Percentiles rank a stretch among this genome's conserved stretches.
Evolutionary conservation across 148 eudicot species (phyloP).

Genomic region (Rhododendron ferrugineum): DNA sequence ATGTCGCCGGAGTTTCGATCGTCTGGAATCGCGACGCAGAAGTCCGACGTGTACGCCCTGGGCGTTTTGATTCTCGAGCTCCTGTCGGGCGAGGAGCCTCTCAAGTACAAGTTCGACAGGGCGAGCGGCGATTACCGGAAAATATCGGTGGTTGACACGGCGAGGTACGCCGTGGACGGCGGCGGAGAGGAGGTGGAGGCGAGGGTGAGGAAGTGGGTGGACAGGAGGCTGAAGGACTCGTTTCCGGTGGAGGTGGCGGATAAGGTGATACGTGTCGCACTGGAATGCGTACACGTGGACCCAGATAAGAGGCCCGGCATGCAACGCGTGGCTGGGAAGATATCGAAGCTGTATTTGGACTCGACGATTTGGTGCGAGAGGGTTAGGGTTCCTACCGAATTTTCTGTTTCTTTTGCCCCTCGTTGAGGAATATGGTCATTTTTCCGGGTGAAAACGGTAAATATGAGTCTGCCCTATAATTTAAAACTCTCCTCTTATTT

Average conservation of each 20-base stretch:
- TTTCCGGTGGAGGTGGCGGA: slow-evolving; percentile 81
- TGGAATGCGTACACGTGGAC: slow-evolving; percentile 64
- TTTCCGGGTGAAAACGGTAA: background rate
- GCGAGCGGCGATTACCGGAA: slow-evolving; percentile 34
- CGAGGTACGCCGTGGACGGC: slow-evolving; percentile 29
- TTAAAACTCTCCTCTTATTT: background rate
- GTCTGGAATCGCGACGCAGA: slow-evolving; percentile 54
- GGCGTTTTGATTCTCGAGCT: slow-evolving; percentile 73
- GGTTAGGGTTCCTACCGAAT: slow-evolving; percentile 41
- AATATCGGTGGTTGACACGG: slow-evolving; percentile 49
- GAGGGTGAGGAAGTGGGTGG: slow-evolving; percentile 70
- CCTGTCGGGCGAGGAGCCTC: slow-evolving; percentile 64
- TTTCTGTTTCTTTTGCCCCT: slow-evolving; percentile 54
- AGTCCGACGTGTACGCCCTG: slow-evolving; percentile 69
- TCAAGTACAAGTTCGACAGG: slow-evolving; percentile 45
- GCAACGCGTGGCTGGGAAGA: slow-evolving; percentile 66
- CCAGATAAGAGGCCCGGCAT: slow-evolving; percentile 59
- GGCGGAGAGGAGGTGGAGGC: slow-evolving; percentile 27
- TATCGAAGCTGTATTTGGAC: slow-evolving; percentile 67
- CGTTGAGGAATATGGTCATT: slow-evolving; percentile 11
- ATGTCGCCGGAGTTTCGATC: slow-evolving; percentile 77
- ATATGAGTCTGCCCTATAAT: background rate
- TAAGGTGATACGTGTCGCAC: slow-evolving; percentile 49
- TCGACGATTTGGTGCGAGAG: slow-evolving; percentile 57
- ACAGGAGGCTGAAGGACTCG: slow-evolving; percentile 68